Evolutionary conservation across 306 rosid species (phyloP).

Genomic region (Quercus parvula): DNA sequence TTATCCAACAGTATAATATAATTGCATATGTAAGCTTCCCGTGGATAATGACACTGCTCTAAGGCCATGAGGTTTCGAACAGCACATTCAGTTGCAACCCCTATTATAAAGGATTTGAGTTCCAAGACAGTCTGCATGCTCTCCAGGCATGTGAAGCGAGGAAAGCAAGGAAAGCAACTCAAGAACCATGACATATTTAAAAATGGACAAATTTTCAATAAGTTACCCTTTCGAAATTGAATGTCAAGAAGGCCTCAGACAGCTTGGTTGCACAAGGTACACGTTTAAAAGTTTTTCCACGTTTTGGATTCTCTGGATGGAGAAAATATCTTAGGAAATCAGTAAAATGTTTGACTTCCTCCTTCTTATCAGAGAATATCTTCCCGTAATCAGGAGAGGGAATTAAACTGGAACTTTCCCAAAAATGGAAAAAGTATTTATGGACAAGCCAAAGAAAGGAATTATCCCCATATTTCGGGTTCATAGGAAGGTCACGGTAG

Average conservation of each 20-base stretch:
- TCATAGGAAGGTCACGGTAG: accelerated
- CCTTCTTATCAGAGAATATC: no score
- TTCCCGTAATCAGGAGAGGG: no score
- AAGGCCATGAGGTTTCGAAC: slow-evolving; percentile 32
- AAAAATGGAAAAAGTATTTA: not conserved
- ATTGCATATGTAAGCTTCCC: slow-evolving; percentile 15
- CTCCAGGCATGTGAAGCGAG: not conserved
- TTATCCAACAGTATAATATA: slow-evolving; percentile 19
- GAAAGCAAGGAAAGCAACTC: not conserved
- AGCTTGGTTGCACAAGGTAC: no score
- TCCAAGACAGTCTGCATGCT: not conserved
- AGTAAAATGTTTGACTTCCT: no score
- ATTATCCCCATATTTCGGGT: not conserved
- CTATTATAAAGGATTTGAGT: not conserved
- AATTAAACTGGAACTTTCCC: no score
- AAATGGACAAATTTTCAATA: not conserved
- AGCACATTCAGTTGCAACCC: slow-evolving; percentile 3
- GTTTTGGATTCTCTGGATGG: no score
- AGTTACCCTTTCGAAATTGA: not conserved
- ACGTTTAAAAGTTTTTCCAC: no score
- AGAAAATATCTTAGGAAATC: no score
- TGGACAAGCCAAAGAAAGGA: not conserved
- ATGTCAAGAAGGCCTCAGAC: not conserved
- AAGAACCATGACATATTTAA: not conserved
- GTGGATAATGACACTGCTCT: slow-evolving; percentile 25